Evolutionary conservation across 23 red algal species (phyloP).

Genomic region (Gracilariopsis chorda): DNA sequence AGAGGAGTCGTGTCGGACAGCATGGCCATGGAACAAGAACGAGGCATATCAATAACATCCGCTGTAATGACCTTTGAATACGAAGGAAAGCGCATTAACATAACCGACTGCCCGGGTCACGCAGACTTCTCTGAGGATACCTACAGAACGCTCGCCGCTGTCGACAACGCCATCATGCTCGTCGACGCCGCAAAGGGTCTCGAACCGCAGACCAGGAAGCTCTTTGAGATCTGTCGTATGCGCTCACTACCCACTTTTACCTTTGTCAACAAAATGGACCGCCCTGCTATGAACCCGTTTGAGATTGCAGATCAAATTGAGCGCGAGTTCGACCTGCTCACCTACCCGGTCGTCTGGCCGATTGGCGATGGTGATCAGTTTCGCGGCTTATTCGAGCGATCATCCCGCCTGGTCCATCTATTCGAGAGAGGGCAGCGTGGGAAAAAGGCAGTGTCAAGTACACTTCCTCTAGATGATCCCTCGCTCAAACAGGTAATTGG

Average conservation of each 20-base stretch:
- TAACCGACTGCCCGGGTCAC: constrained; percentile 83
- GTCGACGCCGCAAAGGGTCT: constrained; percentile 84
- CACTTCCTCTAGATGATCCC: constrained; percentile 21
- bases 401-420: constrained; percentile 58
- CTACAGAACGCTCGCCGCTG: constrained; percentile 70
- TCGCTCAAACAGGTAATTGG: constrained; percentile 13
- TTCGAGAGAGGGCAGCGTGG: constrained; percentile 45
- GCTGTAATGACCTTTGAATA: constrained; percentile 90
- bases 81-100: constrained; percentile 55
- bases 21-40: constrained; percentile 86
- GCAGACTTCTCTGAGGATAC: constrained; percentile 85
- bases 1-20: constrained; percentile 65
- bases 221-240: constrained; percentile 85
- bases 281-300: constrained; percentile 82
- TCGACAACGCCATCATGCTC: constrained; percentile 86
- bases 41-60: constrained; percentile 83
- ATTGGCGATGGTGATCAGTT: constrained; percentile 85
- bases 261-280: constrained; percentile 91
- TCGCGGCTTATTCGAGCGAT: constrained; percentile 69
- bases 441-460: constrained; percentile 48
- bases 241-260: constrained; percentile 72
- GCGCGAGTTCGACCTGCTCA: constrained; percentile 58
- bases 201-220: constrained; percentile 76
- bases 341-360: constrained; percentile 77
- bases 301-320: constrained; percentile 87